phyloP scores from a whole-genome alignment of 139 green algal species.

The Chlamydomonas asymmetrica region DNA sequence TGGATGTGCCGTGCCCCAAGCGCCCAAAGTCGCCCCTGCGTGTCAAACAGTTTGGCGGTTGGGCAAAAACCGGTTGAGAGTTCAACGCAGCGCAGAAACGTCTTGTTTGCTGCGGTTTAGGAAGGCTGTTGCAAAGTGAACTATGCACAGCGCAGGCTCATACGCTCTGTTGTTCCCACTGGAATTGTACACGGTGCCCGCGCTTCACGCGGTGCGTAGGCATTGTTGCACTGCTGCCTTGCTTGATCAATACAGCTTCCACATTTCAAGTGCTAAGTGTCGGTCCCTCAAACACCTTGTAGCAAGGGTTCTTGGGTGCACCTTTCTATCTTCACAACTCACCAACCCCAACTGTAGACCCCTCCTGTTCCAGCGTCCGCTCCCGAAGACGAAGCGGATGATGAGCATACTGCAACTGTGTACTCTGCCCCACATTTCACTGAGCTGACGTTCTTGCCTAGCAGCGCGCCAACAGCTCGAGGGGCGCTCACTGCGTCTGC shows the following conservation, averaged over 20 bases:
- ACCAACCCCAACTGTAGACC: slow-evolving; percentile 90
- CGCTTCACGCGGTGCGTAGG: background rate
- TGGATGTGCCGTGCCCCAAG: slow-evolving; percentile 76
- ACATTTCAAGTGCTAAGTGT: too few species aligned
- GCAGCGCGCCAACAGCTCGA: slow-evolving; percentile 51
- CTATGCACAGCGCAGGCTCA: background rate
- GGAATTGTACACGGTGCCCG: background rate
- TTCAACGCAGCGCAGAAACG: background rate
- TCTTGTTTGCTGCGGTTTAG: background rate
- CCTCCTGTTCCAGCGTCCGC: too few species aligned
- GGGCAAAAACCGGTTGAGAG: background rate
- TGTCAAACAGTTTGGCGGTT: background rate
- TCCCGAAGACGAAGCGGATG: too few species aligned
- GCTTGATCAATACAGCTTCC: background rate
- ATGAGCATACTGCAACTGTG: slow-evolving; percentile 64
- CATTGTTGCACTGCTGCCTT: background rate
- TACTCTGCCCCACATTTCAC: slow-evolving; percentile 87
- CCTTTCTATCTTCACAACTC: slow-evolving; percentile 1
- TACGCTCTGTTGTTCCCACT: background rate
- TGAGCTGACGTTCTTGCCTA: slow-evolving; percentile 34
- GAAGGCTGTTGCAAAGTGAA: background rate
- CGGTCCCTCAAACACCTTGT: background rate
- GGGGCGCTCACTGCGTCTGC: slow-evolving; percentile 58
- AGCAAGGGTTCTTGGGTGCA: background rate
- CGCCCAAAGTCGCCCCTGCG: slow-evolving; percentile 87